phyloP scores from a whole-genome alignment of 805 yeast genomes.

The Pichia thaimueangensis region DNA sequence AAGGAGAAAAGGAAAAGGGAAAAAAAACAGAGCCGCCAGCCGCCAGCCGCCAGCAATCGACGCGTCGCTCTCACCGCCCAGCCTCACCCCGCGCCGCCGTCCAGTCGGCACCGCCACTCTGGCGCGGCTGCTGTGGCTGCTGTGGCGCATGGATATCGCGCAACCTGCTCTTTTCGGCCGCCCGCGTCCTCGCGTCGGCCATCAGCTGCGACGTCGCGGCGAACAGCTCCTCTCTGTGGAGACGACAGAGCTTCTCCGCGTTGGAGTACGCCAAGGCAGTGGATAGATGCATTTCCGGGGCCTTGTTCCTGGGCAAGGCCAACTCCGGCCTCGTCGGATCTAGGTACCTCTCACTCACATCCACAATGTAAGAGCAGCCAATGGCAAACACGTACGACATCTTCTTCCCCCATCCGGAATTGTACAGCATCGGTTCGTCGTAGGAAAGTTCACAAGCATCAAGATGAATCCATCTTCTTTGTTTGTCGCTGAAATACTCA shows the following conservation, averaged over 20 bases:
- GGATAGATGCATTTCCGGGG: slow-evolving; percentile 35
- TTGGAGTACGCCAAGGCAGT: slow-evolving; percentile 34
- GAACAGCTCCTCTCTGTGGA: slow-evolving; percentile 1
- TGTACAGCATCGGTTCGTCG: slow-evolving; percentile 74
- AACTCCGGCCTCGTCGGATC: slow-evolving; percentile 27
- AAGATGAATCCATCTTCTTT: slow-evolving; percentile 75
- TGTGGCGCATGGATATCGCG: not conserved
- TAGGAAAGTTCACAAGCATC: slow-evolving; percentile 85
- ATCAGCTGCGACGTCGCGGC: slow-evolving; percentile 8
- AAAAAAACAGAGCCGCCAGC: not conserved
- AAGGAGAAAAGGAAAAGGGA: not conserved
- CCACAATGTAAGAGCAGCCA: slow-evolving; percentile 53
- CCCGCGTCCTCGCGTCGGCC: slow-evolving; percentile 1
- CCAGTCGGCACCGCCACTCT: slow-evolving; percentile 78
- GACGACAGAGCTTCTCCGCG: not conserved
- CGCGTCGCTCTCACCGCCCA: slow-evolving; percentile 33
- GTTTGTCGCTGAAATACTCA: slow-evolving; percentile 62
- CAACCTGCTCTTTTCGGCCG: not conserved
- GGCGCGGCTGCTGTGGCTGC: slow-evolving; percentile 45
- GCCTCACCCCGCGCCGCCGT: slow-evolving; percentile 71
- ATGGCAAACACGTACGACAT: slow-evolving; percentile 86
- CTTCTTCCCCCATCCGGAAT: slow-evolving; percentile 85
- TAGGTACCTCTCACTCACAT: slow-evolving; percentile 67
- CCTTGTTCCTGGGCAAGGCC: slow-evolving; percentile 40
- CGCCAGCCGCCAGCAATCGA: not conserved